Base-by-base conservation (phyloP, 352 stramenopile species). In the Blastocystis sp. region DNA sequence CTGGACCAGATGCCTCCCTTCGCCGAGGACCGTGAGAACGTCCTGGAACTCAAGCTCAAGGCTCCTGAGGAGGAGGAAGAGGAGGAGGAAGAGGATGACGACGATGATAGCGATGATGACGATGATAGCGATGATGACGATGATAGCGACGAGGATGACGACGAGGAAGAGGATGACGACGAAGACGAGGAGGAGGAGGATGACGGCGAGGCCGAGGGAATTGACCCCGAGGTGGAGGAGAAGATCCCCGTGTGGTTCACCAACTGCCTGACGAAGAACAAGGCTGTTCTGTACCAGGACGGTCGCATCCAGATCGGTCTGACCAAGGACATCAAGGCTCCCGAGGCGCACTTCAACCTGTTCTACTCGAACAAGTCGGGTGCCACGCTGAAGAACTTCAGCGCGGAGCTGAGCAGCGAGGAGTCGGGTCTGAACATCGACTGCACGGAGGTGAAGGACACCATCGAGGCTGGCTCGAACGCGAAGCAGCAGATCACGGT, bases 1-100 rank as follows among this genome's bases (percentile, higher is more conserved):
- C 90, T 98, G 54, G 93, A 97, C 84, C 93, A 96, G 71, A 98
- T 98, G 95, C 96, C 96, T 16, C 90, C 96, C 34, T 98, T 97
- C 90, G 93, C 96, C 3, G 94, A 97, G 86, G 91, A 94, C 87
- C 91, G 92, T 67, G 90, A 92, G 84, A 93, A 89, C 69, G 91
- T 89, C 24, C 89, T 95, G 57, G 90, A 95, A 84, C 87, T 90
- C 49, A 89, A 92, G 84, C 88, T 97, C 46, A 77, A 90, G 46
- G 91, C 94, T 73, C 91, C 42, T 48, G 92, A 88, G 88, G 87
- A 89, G 91, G 87, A 89, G 86, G 76, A 90, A 88, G 89, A 75
- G 0, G 53, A 84, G 21, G 88, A 89, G 27, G 75, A 87, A 27
- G 67, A 88, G 21, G 48, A 87, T 42, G 56, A 51, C 53, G 71